phyloP scores from a whole-genome alignment of 345 rosid genomes.

The Syzygium oleosum region DNA sequence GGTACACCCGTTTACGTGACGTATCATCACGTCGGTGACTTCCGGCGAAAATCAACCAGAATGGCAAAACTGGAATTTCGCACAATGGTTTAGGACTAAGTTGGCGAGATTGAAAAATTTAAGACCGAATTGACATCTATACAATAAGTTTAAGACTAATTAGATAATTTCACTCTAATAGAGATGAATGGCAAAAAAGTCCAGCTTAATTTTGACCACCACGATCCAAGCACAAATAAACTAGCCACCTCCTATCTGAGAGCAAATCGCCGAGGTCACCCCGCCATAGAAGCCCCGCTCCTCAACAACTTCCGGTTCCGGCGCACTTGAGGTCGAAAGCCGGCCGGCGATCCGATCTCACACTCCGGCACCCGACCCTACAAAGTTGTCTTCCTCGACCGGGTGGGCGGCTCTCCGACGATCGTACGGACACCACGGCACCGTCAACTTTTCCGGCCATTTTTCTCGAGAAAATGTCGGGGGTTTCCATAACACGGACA shows the following conservation, averaged over 20 bases:
- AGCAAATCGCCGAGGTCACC: neutral
- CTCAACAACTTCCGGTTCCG: neutral
- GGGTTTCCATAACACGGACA: neutral
- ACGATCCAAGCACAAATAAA: neutral
- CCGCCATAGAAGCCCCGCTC: neutral
- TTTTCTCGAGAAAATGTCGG: neutral
- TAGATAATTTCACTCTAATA: neutral
- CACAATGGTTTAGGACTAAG: accelerated
- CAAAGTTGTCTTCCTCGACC: too few species aligned
- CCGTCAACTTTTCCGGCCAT: neutral
- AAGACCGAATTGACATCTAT: neutral
- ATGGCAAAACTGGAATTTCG: accelerated
- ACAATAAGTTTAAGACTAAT: neutral
- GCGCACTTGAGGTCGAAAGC: neutral
- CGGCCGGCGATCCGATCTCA: neutral
- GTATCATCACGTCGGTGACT: accelerated
- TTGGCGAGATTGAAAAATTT: accelerated
- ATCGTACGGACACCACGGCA: neutral
- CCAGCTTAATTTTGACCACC: neutral
- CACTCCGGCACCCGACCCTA: neutral
- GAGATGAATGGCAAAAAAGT: neutral
- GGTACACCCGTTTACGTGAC: accelerated
- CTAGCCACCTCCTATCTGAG: neutral
- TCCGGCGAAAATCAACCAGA: accelerated
- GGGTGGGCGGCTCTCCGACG: neutral